These are phyloP conservation scores for Cadophora luteo-olivacea DNA, from an alignment of 2,329 filamentous ascomycete species.

Conservation along the genomic window DNA sequence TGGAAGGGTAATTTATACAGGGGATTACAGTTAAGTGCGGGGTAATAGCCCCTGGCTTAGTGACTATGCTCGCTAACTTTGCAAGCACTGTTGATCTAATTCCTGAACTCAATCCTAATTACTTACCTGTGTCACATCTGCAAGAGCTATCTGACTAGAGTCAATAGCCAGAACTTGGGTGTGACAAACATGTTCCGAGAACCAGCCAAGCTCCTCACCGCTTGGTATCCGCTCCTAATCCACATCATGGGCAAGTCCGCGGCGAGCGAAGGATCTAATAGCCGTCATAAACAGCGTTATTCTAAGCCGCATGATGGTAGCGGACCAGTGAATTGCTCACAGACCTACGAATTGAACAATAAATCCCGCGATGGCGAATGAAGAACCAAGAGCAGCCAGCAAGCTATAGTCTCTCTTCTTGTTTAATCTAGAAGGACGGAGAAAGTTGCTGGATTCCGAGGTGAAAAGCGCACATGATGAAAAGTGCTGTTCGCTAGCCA, in stretches of 20 bases:
- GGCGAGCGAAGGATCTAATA: slow-evolving; percentile 1
- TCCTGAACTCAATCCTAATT: no score
- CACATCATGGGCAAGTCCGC: slow-evolving; percentile 4
- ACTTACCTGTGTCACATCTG: no score
- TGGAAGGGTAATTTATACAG: not conserved
- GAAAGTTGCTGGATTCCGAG: not conserved
- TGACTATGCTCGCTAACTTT: no score
- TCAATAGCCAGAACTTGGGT: not conserved
- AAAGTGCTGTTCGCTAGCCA: slow-evolving; percentile 5
- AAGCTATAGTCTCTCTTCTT: not conserved
- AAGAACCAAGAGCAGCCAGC: not conserved
- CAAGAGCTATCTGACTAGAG: no score
- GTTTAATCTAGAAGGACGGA: not conserved
- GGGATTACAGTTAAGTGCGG: not conserved
- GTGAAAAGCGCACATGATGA: not conserved
- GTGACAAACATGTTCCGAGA: slow-evolving; percentile 1
- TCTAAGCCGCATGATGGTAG: slow-evolving; percentile 11
- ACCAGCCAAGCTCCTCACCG: not conserved
- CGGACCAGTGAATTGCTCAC: slow-evolving; percentile 16
- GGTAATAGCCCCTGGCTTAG: not conserved
- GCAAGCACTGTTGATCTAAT: no score
- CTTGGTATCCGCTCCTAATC: not conserved
- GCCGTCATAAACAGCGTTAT: not conserved
- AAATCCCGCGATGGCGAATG: slow-evolving; percentile 11
- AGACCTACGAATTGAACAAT: slow-evolving; percentile 19